Evolutionary conservation across 352 stramenopile genomes (phyloP), one percentile per base, ranked within the genome.

Genomic region (Sclerospora graminicola): DNA sequence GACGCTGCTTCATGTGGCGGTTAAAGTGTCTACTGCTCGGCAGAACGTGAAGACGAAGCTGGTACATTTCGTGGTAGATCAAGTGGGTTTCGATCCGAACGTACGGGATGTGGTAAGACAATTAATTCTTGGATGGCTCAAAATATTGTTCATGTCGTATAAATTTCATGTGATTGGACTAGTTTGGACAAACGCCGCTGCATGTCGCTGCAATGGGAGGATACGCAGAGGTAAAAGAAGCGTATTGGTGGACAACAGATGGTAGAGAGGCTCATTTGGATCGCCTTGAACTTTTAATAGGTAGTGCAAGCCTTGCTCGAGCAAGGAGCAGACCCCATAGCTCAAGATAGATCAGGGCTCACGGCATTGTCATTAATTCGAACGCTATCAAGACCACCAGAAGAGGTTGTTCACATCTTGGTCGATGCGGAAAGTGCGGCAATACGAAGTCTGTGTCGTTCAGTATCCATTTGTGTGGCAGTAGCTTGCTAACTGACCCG

Each of bases 161-260:
- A n/a, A n/a, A n/a, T n/a, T n/a, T n/a, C n/a, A n/a, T n/a, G n/a
- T n/a, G n/a, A n/a, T n/a, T n/a, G n/a, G n/a, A 19, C 26, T 27
- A 85, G 69, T 84, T 87, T 63, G 80, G 74, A 14, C 72, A 70
- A 29, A 87, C 74, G n/a, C 65, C 71, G 21, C 44, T 89, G 41
- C 80, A 91, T 63, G 56, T 83, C 36, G 72, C 80, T 30, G 66
- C 80, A 0, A 73, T 91, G 60, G 67, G 58, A 16, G 77, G 79
- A 2, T 84, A 70, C 39, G 39, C 54, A 9, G 60, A 91, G 46
- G 69, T 80, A 38, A 13, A 42, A 27, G n/a, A 29, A 15, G 10
- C 15, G 31, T 48, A 31, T 6, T 11, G 13, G 15, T 36, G 18
- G 0, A 28, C 9, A 20, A 41, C 8, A 28, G 34, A 11, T 41